phyloP scores from a whole-genome alignment of 2,329 filamentous ascomycete species.

The Bimuria novae-zelandiae region DNA sequence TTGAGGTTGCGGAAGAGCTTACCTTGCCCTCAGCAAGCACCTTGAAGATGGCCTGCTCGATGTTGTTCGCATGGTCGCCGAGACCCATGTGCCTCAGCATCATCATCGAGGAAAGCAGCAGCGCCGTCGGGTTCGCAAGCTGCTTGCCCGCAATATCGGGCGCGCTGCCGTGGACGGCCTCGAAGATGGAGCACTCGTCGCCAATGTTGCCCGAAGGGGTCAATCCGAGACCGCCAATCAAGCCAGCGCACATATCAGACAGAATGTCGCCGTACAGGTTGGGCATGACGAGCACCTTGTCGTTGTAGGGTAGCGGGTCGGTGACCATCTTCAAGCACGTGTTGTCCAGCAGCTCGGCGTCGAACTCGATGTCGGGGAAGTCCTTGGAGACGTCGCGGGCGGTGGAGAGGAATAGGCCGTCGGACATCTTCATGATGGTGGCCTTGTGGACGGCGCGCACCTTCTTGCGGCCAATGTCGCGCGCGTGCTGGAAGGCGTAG shows the following conservation, averaged over 20 bases:
- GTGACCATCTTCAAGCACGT: slow-evolving; percentile 99
- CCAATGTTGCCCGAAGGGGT: slow-evolving; percentile 98
- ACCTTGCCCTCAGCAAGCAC: slow-evolving; percentile 95
- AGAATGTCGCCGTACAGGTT: slow-evolving; percentile 99
- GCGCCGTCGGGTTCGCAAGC: slow-evolving; percentile 94
- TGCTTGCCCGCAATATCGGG: slow-evolving; percentile 96
- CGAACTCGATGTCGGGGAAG: slow-evolving; percentile 94
- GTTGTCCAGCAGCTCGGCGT: slow-evolving; percentile 98
- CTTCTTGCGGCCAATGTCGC: slow-evolving; percentile 92
- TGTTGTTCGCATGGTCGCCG: slow-evolving; percentile 78
- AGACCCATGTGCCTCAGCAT: slow-evolving; percentile 99
- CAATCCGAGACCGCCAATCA: slow-evolving; percentile 95
- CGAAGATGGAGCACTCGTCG: slow-evolving; percentile 99
- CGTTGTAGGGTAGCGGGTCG: slow-evolving; percentile 94
- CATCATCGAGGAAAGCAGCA: slow-evolving; percentile 96
- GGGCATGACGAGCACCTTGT: slow-evolving; percentile 97
- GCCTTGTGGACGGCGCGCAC: slow-evolving; percentile 99
- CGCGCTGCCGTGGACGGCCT: slow-evolving; percentile 96
- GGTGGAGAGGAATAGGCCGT: slow-evolving; percentile 94
- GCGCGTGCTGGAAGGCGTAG: slow-evolving; percentile 97
- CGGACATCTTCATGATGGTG: slow-evolving; percentile 99
- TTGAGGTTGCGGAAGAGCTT: slow-evolving; percentile 38
- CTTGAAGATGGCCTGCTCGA: slow-evolving; percentile 94
- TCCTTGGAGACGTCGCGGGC: slow-evolving; percentile 88
- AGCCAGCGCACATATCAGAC: slow-evolving; percentile 98